phyloP scores from a whole-genome alignment of 2,329 filamentous ascomycete species.

The Stachybotrys chlorohalonatus region DNA sequence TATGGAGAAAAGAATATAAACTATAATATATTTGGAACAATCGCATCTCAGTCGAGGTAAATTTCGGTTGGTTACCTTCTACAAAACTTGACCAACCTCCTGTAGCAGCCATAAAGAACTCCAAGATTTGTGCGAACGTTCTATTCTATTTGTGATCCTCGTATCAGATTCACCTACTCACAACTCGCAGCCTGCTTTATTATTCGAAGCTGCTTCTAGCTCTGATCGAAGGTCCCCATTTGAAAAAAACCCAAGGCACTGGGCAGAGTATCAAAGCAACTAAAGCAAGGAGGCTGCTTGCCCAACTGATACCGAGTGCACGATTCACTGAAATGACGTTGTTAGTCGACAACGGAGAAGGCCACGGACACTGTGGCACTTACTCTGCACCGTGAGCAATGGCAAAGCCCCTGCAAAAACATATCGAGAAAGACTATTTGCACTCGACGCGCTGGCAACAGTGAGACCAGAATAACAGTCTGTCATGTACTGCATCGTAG shows the following conservation, averaged over 20 bases:
- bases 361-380: slow-evolving; percentile 5
- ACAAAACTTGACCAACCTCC: no score
- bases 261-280: slow-evolving; percentile 38
- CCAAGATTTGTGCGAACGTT: no score
- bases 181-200: neutral
- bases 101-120: no score
- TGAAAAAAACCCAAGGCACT: slow-evolving; percentile 44
- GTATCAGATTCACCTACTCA: neutral
- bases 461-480: slow-evolving; percentile 47
- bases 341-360: slow-evolving; percentile 4
- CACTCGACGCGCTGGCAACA: slow-evolving; percentile 49
- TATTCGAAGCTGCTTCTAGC: neutral
- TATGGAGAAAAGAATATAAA: no score
- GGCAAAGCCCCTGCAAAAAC: slow-evolving; percentile 47
- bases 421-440: slow-evolving; percentile 50
- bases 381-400: slow-evolving; percentile 50
- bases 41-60: no score
- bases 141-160: no score
- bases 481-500: slow-evolving; percentile 40
- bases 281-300: slow-evolving; percentile 36
- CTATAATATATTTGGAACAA: no score
- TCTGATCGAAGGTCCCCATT: slow-evolving; percentile 27
- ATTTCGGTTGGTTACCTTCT: no score
- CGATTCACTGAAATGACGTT: slow-evolving; percentile 26
- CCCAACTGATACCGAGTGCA: slow-evolving; percentile 35